Evolutionary conservation across 371 early-diverging fungal species (phyloP), one percentile per base, ranked within the genome.

Genomic region (Lichtheimia corymbifera): DNA sequence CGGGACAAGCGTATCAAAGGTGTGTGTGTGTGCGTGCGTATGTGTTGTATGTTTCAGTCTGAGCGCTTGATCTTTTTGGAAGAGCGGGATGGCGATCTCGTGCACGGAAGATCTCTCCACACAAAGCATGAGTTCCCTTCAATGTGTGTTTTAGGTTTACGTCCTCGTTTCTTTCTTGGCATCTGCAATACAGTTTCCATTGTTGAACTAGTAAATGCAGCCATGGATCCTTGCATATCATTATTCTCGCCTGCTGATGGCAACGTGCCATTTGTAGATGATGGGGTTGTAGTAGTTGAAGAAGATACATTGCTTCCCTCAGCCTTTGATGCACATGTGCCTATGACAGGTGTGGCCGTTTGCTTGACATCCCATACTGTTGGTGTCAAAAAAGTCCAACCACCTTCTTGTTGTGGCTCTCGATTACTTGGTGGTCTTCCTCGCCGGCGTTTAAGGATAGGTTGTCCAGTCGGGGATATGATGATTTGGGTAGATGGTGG

Each of bases 61-160:
- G n/a, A 35, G 17, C 11, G 41, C 27, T 56, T 47, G 25, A 27
- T 27, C 41, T 47, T 55, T 41, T 61, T 56, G 22, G 57, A 35
- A 35, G 35, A 35, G 35, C 35, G 35, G 11, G 35, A 42, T 30
- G 54, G 41, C 12, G 57, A 56, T 45, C 57, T 42, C 7, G 59
- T 59, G 24, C 43, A 11, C 18, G 58, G 51, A 53, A 50, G 59
- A 44, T 57, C 70, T 28, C 71, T 73, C 76, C 77, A 77, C 11
- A 77, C 77, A 72, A 80, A 80, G 50, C 81, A 80, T 18, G 81
- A 77, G 59, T 80, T 77, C 13, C 81, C 81, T 27, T 58, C 73
- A 47, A 80, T 71, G 44, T 77, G 81, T 2, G 70, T 73, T 44
- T 80, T 80, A 12, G 81, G 76, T 59, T 80, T 80, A 17, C 81